Base-by-base conservation (phyloP, 2,329 filamentous ascomycete species). In the Botryotinia convoluta region DNA sequence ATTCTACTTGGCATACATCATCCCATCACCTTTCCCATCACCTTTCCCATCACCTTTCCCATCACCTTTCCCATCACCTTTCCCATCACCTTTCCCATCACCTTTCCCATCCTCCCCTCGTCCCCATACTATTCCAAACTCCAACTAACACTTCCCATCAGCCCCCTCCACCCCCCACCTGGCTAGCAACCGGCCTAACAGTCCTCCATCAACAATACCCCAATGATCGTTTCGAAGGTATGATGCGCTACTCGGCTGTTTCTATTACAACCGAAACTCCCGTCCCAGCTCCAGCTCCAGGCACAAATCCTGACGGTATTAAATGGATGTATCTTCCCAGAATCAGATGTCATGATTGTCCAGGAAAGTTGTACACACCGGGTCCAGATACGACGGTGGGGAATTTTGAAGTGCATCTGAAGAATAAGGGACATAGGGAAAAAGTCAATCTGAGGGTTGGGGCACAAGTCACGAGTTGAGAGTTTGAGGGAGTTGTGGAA, bases 351-450 rank as follows among this genome's bases (percentile, higher is more conserved):
- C 89, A 92, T 64, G 96, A 99, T 82, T 98, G 96, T 81, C 93
- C 94, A 0, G 94, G 93, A 44, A 98, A 98, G 82, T 85, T 97
- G 18, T 99, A 99, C 82, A 97, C 95, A 0, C 93, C 95, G 0
- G 93, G 94, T 0, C 94, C 95, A 0, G 93, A 92, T 37, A 92
- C 88, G 81, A 94, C 94, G 3, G 93, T 95, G 8, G 91, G 91
- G 63, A 97, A 97, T 80, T 99, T 99, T 76, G 93, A 97, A 83
- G 90, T 97, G 1, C 96, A 99, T 84, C 85, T 98, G 67, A 93
- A 91, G 82, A 98, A 97, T 82, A 89, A 92, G 61, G 86, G 87
- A 70, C 96, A 99, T 82, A 88, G 91, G 78, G 90, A 93, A 77
- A 88, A 88, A 78, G 93, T 95, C 16, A 88, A 91, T 72, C 44